A percentile compares a stretch with the other conserved stretches of the same genome.
These are phyloP conservation scores for Tylopilus intermedius DNA, from an alignment of 768 basidiomycete genomes.

Conservation along the genomic window DNA sequence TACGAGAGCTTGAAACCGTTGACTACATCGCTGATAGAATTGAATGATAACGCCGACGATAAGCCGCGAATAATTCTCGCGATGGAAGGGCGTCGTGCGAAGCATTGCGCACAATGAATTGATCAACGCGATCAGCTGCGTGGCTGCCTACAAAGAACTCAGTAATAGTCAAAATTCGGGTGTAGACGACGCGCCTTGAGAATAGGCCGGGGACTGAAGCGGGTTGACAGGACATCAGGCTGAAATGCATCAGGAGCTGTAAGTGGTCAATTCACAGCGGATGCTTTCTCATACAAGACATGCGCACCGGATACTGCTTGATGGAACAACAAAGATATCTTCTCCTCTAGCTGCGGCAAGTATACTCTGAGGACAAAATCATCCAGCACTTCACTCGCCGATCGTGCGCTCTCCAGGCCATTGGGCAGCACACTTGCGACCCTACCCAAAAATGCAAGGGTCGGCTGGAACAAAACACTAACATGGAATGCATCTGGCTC, in stretches of 20 bases:
- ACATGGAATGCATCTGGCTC: constrained; percentile 94
- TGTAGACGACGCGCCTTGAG: constrained; percentile 52
- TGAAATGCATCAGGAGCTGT: constrained; percentile 84
- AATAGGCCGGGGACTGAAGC: constrained; percentile 67
- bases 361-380: constrained; percentile 92
- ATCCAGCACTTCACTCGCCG: constrained; percentile 73
- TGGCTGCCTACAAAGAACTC: constrained; percentile 58
- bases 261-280: constrained; percentile 2
- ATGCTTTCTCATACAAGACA: neutral
- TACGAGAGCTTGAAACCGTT: constrained; percentile 75
- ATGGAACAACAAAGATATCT: constrained; percentile 83
- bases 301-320: constrained; percentile 69
- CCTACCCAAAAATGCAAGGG: constrained; percentile 75
- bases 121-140: constrained; percentile 81
- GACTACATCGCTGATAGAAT: constrained; percentile 91
- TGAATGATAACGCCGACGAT: constrained; percentile 93
- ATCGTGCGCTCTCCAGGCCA: constrained; percentile 58
- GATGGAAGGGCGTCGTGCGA: constrained; percentile 86
- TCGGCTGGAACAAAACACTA: constrained; percentile 90
- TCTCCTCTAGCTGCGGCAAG: constrained; percentile 92
- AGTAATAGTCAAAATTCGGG: neutral
- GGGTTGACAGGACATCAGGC: constrained; percentile 63
- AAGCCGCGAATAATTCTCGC: constrained; percentile 90
- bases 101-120: constrained; percentile 92
- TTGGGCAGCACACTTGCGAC: constrained; percentile 69